These are phyloP conservation scores for Aspergillus sp. DNA, from an alignment of 2,329 filamentous ascomycete genomes.

Conservation along the genomic window DNA sequence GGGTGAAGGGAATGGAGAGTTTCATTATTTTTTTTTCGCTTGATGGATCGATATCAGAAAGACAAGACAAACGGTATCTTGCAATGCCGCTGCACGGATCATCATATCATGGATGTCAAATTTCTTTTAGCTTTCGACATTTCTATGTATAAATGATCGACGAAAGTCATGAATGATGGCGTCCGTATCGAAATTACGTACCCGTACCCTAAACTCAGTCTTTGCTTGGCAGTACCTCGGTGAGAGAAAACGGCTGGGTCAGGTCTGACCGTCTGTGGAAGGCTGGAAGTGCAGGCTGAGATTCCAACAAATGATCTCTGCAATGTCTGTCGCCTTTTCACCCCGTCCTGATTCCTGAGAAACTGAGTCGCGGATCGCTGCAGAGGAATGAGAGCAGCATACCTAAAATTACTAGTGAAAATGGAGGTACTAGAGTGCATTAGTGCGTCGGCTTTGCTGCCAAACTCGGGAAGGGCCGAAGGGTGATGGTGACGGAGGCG, in stretches of 20 bases:
- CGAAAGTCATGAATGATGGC: background rate
- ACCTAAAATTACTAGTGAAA: slow-evolving; percentile 2
- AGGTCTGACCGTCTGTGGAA: background rate
- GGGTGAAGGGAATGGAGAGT: background rate
- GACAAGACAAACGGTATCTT: background rate
- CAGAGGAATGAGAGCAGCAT: background rate
- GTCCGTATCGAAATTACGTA: background rate
- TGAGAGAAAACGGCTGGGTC: background rate
- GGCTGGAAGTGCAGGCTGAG: background rate
- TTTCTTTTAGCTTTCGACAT: background rate
- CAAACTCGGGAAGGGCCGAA: slow-evolving; percentile 31
- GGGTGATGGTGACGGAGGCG: slow-evolving; percentile 21
- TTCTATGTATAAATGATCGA: slow-evolving; percentile 3
- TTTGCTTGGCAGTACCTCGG: background rate
- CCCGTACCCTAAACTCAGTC: background rate
- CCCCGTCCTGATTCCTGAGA: background rate
- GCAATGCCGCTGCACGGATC: background rate
- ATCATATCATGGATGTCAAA: background rate
- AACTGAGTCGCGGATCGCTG: background rate
- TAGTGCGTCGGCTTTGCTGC: slow-evolving; percentile 30
- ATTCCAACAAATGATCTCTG: background rate
- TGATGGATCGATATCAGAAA: background rate
- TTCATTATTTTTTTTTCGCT: background rate
- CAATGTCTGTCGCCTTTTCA: background rate
- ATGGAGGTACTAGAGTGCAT: slow-evolving; percentile 9